Evolutionary conservation across 129 eudicot genomes (phyloP).

Genomic region (Rutidosis leptorrhynchoides): DNA sequence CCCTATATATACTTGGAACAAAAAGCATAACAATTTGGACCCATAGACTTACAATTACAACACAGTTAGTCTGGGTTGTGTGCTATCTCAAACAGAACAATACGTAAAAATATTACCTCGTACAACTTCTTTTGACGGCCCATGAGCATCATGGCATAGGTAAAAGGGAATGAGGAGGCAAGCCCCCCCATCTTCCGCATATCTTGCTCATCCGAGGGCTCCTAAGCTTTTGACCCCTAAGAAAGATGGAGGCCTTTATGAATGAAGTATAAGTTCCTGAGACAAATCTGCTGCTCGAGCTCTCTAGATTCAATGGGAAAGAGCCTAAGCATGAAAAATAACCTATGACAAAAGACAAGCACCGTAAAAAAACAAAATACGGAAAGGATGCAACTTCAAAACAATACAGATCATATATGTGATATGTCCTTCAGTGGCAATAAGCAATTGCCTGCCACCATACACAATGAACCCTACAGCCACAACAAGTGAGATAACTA

Average conservation of each 20-base stretch:
- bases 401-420: background rate
- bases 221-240: too few relatives aligned
- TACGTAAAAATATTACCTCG: conserved; percentile 43
- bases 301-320: conserved; percentile 77
- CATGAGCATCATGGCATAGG: background rate
- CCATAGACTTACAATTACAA: background rate
- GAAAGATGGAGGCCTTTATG: too few relatives aligned
- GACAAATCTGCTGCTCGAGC: too few relatives aligned
- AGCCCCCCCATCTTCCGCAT: background rate
- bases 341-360: conserved; percentile 32
- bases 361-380: conserved; percentile 2
- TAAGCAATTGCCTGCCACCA: conserved; percentile 62
- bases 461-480: conserved; percentile 74
- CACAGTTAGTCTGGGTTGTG: background rate
- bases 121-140: conserved; percentile 72
- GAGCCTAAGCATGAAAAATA: conserved; percentile 63
- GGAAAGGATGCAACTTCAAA: background rate
- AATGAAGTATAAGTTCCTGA: too few relatives aligned
- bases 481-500: conserved; percentile 66
- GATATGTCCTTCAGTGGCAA: background rate
- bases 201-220: background rate
- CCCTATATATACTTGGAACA: background rate
- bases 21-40: background rate
- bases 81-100: background rate
- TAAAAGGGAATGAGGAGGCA: background rate